Percentiles rank a stretch among this genome's conserved stretches.
phyloP scores from a whole-genome alignment of 73 alveolate species.

The Chromera velia region DNA sequence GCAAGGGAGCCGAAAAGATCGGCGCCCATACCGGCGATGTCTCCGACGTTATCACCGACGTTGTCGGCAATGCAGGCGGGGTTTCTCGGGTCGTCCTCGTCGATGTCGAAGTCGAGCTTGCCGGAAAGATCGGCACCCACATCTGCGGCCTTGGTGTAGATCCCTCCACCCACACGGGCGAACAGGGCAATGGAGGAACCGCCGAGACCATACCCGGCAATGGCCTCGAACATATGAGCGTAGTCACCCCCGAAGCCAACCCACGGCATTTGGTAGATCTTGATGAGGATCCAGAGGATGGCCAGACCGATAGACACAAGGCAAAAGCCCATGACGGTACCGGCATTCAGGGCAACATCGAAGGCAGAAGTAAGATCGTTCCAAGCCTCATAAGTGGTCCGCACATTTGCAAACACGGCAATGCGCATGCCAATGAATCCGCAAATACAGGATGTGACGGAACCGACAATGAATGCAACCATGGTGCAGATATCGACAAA shows the following conservation, averaged over 20 bases:
- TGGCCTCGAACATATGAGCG: slow-evolving; percentile 21
- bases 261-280: neutral
- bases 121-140: slow-evolving; percentile 90
- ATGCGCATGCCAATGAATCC: slow-evolving; percentile 61
- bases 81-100: slow-evolving; percentile 81
- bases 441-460: slow-evolving; percentile 59
- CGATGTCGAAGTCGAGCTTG: slow-evolving; percentile 72
- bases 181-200: slow-evolving; percentile 90
- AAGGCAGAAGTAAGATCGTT: neutral
- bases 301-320: neutral
- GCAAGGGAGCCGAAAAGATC: slow-evolving; percentile 71
- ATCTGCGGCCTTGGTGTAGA: slow-evolving; percentile 94
- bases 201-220: slow-evolving; percentile 95
- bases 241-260: neutral
- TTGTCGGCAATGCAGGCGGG: slow-evolving; percentile 95
- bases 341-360: slow-evolving; percentile 23
- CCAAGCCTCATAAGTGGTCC: slow-evolving; percentile 27
- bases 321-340: slow-evolving; percentile 8
- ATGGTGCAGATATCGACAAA: slow-evolving; percentile 51
- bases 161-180: slow-evolving; percentile 98
- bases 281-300: neutral
- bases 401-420: slow-evolving; percentile 20
- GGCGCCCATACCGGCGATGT: slow-evolving; percentile 82
- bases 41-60: slow-evolving; percentile 94
- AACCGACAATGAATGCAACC: slow-evolving; percentile 70